Conservation (phyloP, 2,329 filamentous ascomycete species). For the Cladosporium halotolerans region DNA sequence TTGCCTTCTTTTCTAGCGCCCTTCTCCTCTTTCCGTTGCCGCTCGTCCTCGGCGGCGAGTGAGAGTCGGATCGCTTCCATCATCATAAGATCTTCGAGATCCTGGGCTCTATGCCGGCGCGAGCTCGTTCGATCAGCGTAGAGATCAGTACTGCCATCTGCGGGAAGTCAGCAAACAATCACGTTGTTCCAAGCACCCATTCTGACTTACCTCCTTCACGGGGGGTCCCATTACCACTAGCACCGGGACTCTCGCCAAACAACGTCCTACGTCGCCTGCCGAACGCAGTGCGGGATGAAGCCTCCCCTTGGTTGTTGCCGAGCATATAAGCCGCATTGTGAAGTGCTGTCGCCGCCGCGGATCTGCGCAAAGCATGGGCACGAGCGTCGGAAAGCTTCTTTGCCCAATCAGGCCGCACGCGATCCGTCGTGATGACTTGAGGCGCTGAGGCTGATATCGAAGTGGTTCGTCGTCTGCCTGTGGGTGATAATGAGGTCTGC, state of each 20-base stretch:
- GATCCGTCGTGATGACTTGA: constrained; percentile 86
- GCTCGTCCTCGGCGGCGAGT: constrained; percentile 85
- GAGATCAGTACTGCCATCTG: constrained; percentile 28
- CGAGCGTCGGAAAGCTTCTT: constrained; percentile 80
- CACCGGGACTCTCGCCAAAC: constrained; percentile 43
- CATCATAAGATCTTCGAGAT: constrained; percentile 97
- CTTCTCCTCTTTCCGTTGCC: constrained; percentile 79
- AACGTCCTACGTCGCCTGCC: constrained; percentile 47
- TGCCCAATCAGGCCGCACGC: constrained; percentile 88
- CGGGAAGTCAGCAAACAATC: constrained; percentile 19
- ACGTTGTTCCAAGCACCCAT: constrained; percentile 17
- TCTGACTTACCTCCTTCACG: constrained; percentile 27
- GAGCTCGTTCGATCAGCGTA: constrained; percentile 43
- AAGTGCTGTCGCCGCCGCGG: constrained; percentile 86
- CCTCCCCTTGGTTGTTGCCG: constrained; percentile 38
- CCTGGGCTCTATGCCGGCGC: constrained; percentile 64
- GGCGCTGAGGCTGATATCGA: constrained; percentile 77
- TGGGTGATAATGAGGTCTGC: constrained; percentile 31
- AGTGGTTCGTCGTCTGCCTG: constrained; percentile 52
- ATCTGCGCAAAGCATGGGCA: constrained; percentile 75
- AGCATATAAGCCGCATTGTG: constrained; percentile 94
- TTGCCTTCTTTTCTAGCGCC: constrained; percentile 76
- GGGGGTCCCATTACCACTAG: constrained; percentile 41
- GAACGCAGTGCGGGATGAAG: constrained; percentile 20
- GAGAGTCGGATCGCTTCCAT: constrained; percentile 91